Evolutionary conservation across 305 asterid species (phyloP).

Genomic region (Fraxinus nigra): DNA sequence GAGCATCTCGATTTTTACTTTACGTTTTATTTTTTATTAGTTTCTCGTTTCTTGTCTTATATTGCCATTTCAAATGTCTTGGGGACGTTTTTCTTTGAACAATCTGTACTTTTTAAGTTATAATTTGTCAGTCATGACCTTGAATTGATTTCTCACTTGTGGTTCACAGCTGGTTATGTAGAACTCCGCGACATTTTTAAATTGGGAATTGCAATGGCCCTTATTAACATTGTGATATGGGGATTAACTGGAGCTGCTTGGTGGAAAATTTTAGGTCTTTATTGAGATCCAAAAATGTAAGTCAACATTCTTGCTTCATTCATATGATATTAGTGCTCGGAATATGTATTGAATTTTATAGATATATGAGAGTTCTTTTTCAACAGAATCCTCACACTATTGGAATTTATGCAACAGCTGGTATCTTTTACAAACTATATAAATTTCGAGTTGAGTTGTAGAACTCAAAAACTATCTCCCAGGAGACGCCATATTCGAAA

Average conservation of each 20-base stretch:
- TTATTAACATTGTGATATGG: conserved; percentile 54
- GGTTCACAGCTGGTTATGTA: conserved; percentile 62
- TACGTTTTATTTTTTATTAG: neutral
- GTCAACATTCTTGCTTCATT: neutral
- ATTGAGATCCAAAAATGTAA: conserved; percentile 33
- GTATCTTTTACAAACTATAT: neutral
- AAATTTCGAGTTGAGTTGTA: neutral
- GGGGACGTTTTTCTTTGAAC: neutral
- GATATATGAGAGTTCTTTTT: neutral
- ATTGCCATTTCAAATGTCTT: neutral
- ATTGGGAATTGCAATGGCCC: conserved; percentile 54
- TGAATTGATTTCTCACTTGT: neutral
- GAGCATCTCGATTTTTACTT: neutral
- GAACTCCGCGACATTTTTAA: conserved; percentile 48
- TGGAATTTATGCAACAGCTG: neutral
- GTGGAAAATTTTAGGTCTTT: conserved; percentile 80
- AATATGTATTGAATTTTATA: neutral
- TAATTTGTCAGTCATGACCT: neutral
- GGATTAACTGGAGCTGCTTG: conserved; percentile 58
- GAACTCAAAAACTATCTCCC: neutral
- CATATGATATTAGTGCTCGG: neutral
- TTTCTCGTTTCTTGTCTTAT: neutral
- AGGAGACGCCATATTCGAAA: neutral
- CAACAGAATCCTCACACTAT: neutral
- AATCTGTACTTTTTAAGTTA: neutral